These are phyloP conservation scores for Plasmodium inui DNA, from an alignment of 169 alveolate genomes.

Conservation along the genomic window DNA sequence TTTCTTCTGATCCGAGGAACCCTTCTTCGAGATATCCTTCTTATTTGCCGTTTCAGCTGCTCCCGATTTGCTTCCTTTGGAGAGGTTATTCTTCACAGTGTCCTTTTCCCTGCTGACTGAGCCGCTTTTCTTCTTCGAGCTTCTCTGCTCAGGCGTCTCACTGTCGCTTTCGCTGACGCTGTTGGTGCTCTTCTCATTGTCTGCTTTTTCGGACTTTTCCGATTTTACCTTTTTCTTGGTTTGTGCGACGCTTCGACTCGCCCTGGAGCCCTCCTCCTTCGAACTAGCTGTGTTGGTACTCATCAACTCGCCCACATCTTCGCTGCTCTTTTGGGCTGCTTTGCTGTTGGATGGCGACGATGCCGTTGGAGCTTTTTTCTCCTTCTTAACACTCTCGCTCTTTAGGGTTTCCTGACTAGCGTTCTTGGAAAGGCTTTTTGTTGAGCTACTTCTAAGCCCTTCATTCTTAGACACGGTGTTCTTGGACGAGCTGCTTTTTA, in stretches of 20 bases:
- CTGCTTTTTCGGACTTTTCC: not conserved
- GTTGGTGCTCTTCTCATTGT: not conserved
- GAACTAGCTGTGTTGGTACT: not conserved
- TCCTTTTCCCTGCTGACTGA: not conserved
- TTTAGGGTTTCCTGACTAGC: not conserved
- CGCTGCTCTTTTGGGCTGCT: not conserved
- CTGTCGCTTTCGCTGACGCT: not conserved
- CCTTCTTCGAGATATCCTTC: not conserved
- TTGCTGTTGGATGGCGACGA: not conserved
- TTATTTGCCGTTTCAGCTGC: not conserved
- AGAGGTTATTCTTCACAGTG: not conserved
- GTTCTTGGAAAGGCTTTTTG: not conserved
- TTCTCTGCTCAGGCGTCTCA: not conserved
- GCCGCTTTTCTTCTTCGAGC: not conserved
- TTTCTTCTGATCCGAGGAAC: not conserved
- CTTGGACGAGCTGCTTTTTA: not conserved
- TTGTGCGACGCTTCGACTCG: not conserved
- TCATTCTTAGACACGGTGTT: not conserved
- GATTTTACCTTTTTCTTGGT: conserved; percentile 3
- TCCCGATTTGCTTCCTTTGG: not conserved
- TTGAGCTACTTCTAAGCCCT: not conserved
- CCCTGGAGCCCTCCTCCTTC: conserved; percentile 1
- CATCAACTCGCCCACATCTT: not conserved
- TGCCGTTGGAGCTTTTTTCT: not conserved
- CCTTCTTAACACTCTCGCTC: not conserved